Base-by-base conservation (phyloP, 768 basidiomycete genomes). In the Trametes elegans region DNA sequence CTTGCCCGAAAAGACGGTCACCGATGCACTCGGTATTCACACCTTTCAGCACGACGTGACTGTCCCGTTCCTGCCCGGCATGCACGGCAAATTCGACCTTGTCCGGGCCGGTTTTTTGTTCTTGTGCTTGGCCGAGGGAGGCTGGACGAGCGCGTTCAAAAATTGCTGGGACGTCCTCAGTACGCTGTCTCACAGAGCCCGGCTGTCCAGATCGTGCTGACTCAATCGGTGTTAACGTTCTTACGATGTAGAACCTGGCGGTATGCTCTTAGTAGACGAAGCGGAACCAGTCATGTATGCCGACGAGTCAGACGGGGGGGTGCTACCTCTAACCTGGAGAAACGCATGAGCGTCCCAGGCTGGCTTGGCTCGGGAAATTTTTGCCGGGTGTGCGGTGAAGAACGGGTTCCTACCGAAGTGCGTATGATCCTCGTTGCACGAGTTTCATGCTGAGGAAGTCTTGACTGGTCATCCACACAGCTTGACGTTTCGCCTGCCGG, bases 41-140 rank as follows among this genome's bases (percentile, higher is more conserved):
- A 53, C 63, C 9, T 64, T 64, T 48, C 23, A 55, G 38, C 63
- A 62, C 18, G 63, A 64, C 27, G 52, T 55, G 16, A 62, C 61
- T 4, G 49, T 52, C 38, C 58, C 58, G 3, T 62, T 64, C 39
- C 58, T 52, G 5, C 24, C 16, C 1, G 55, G 55, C 13, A 29
- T 57, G 28, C 49, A 53, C 14, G 61, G 49, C 8, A 58, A 34
- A 14, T 64, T 55, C 41, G 63, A 64, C 45, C 29, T 62, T 13
- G 52, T 62, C 3, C 60, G 62, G 36, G 49, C 58, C n/a, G 55
- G 58, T 27, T 49, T 59, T 26, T 35, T 64, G 2, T 35, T 53
- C n/a, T n/a, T 62, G 18, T 53, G 58, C 21, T 29, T 57, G 44
- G 60, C 44, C 16, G 29, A 51, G 46, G 43, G 46, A 7, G 61